phyloP scores from a whole-genome alignment of 441 rosid species.

The Biscutella laevigata region DNA sequence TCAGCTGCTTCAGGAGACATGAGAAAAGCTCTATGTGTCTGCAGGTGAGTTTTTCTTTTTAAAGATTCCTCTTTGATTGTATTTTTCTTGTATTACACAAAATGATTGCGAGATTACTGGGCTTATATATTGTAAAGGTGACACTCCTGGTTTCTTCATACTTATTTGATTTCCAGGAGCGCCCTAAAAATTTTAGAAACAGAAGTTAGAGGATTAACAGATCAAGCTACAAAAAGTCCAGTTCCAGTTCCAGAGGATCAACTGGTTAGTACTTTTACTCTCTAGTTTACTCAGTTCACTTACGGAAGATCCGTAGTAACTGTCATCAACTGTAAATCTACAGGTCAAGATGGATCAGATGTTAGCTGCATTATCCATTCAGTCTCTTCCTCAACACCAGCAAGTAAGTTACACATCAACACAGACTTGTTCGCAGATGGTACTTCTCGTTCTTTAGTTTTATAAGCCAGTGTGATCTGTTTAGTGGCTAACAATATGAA shows the following conservation, averaged over 20 bases:
- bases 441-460: background rate
- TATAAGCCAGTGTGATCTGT: background rate
- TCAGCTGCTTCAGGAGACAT: constrained; percentile 94
- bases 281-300: background rate
- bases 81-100: constrained; percentile 1
- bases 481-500: background rate
- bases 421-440: background rate
- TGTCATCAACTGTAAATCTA: constrained; percentile 1
- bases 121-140: background rate
- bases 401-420: constrained; percentile 46
- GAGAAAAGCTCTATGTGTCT: constrained; percentile 84
- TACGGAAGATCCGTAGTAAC: background rate
- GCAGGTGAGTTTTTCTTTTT: constrained; percentile 61
- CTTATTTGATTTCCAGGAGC: constrained; percentile 41
- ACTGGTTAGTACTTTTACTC: constrained; percentile 21
- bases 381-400: constrained; percentile 92
- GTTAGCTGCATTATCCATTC: constrained; percentile 75
- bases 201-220: constrained; percentile 42
- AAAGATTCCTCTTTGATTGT: too few relatives aligned
- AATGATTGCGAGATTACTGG: background rate
- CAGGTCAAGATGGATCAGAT: constrained; percentile 84
- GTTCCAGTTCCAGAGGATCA: constrained; percentile 21
- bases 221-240: constrained; percentile 16
- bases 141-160: background rate
- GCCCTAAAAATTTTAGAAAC: constrained; percentile 71